Evolutionary conservation across 129 eudicot genomes (phyloP), one percentile per base, ranked within the genome.

Genomic region (Tagetes patula): DNA sequence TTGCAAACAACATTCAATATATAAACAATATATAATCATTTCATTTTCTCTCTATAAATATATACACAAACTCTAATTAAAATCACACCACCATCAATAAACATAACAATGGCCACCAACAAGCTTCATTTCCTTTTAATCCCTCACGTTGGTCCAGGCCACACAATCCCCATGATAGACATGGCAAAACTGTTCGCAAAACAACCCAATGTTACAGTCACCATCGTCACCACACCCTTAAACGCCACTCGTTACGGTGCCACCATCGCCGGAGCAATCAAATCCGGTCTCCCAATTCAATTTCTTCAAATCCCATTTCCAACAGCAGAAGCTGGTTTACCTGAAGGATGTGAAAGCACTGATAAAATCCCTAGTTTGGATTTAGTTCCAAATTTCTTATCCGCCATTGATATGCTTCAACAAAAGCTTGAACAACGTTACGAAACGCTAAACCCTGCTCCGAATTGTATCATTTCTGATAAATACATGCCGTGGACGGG

Each of bases 261-360:
- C 14, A 47, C 60, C 4, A 61, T 84, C 33, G 14, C 71, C 27
- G 54, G 50, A 40, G 3, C 32, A 46, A 37, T 39, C 59, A 74
- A 67, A 13, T 59, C 87, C 30, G 84, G 83, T 2, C 82, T 74
- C 6, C 55, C 70, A 37, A 69, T 85, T 45, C 64, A 61, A 0
- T 70, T 83, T 1, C 53, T 77, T 11, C 13, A 70, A 6, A 78
- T 87, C 12, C 69, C 60, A 2, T 87, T 87, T 70, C 94, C 94
- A 30, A 52, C 80, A 2, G 62, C 13, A 0, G 87, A 80, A 58
- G 84, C 72, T 6, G 93, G 93, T 4, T 68, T 87, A 20, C 89
- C 93, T 4, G 84, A 82, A 13, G 85, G 87, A 8, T 82, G 85
- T 13, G 89, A 87, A 79, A 84, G 84, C 42, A 39, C 79, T 0